Conservation (phyloP, 495 filamentous ascomycete species). For the Friedmanniomyces endolithicus region DNA sequence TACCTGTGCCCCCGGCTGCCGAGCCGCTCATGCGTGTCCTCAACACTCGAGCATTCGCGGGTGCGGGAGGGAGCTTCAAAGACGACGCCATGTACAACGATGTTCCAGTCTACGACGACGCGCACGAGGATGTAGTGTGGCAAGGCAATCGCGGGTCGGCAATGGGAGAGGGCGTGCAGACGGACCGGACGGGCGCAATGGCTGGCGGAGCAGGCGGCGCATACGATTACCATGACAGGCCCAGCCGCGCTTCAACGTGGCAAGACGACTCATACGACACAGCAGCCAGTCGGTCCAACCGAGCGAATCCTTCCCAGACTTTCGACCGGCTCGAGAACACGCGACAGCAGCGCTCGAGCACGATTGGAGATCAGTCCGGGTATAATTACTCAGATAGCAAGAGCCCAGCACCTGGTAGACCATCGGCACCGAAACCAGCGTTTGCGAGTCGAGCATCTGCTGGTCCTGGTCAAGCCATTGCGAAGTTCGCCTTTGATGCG, state of each 20-base stretch:
- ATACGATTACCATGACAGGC: constrained; percentile 52
- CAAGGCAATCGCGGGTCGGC: constrained; percentile 64
- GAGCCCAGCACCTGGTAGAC: constrained; percentile 14
- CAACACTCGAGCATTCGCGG: constrained; percentile 70
- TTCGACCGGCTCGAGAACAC: constrained; percentile 37
- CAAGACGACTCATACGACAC: constrained; percentile 80
- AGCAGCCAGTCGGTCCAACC: constrained; percentile 32
- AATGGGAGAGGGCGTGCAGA: constrained; percentile 57
- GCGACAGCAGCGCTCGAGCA: constrained; percentile 28
- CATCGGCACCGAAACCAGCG: constrained; percentile 46
- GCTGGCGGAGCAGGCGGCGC: constrained; percentile 32
- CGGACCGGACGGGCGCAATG: constrained; percentile 40
- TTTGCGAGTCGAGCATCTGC: constrained; percentile 44
- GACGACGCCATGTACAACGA: constrained; percentile 84
- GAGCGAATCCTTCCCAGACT: constrained; percentile 36
- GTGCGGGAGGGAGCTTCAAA: constrained; percentile 36
- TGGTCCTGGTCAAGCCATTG: constrained; percentile 73
- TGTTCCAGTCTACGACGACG: constrained; percentile 78
- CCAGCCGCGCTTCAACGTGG: constrained; percentile 69
- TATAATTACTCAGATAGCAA: constrained; percentile 31
- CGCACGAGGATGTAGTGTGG: constrained; percentile 87
- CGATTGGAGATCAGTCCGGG: constrained; percentile 38
- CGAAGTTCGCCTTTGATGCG: constrained; percentile 83
- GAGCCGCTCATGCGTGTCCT: constrained; percentile 74
- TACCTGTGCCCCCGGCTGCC: constrained; percentile 69